These are phyloP conservation scores for Rostrohypoxylon terebratum DNA, from an alignment of 495 filamentous ascomycete species.

Conservation along the genomic window DNA sequence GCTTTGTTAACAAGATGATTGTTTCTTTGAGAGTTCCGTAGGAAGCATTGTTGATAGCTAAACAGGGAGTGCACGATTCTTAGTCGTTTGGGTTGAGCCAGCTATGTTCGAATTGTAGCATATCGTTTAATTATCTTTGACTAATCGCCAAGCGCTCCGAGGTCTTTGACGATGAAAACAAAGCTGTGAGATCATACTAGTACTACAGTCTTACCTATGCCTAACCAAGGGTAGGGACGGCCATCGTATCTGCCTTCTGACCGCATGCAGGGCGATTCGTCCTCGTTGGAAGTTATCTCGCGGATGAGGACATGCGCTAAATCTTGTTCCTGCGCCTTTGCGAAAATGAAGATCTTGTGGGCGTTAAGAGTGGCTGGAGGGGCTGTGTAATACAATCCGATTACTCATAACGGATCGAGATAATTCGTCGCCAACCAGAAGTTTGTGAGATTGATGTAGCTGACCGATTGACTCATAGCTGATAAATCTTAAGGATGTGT, in stretches of 20 bases:
- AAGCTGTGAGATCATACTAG: background rate
- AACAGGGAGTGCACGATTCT: background rate
- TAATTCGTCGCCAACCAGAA: background rate
- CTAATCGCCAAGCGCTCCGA: background rate
- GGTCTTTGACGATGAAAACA: slow-evolving; percentile 4
- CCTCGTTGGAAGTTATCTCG: background rate
- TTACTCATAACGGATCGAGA: slow-evolving; percentile 5
- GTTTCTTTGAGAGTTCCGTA: slow-evolving; percentile 9
- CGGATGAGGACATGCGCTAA: background rate
- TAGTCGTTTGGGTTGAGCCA: background rate
- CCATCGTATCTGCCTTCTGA: background rate
- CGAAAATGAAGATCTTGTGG: background rate
- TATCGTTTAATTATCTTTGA: slow-evolving; percentile 6
- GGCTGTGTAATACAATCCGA: slow-evolving; percentile 2
- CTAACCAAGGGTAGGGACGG: background rate
- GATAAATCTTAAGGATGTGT: background rate
- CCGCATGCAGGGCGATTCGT: no score
- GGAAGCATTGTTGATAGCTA: slow-evolving; percentile 3
- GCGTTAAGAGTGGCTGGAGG: background rate
- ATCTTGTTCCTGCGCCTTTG: background rate
- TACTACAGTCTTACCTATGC: no score
- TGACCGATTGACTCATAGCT: slow-evolving; percentile 39
- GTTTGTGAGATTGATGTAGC: background rate
- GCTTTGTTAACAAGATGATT: slow-evolving; percentile 14
- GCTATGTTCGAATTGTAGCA: background rate